Conservation (phyloP, 169 alveolate species). For the Fabrea salina region DNA sequence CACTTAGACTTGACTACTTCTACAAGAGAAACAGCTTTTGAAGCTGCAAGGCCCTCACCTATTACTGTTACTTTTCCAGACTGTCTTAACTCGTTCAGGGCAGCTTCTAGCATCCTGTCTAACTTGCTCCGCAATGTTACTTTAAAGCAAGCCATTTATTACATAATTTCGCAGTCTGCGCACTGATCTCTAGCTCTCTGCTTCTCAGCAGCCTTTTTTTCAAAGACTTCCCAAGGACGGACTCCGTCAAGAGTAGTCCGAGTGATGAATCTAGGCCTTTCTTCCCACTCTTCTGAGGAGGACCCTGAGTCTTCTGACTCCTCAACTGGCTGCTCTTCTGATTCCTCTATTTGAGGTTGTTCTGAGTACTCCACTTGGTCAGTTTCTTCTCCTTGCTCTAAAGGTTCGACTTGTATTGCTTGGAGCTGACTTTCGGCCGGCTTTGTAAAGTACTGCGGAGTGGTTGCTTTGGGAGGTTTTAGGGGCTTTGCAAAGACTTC, state of each 20-base stretch:
- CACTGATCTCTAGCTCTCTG: neutral
- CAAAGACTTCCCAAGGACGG: slow-evolving; percentile 19
- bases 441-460: too few relatives aligned
- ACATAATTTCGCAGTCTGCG: neutral
- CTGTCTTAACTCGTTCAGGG: neutral
- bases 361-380: neutral
- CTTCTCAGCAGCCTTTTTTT: slow-evolving; percentile 2
- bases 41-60: neutral
- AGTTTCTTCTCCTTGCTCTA: neutral
- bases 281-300: neutral
- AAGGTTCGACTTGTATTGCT: neutral
- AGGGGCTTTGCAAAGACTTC: too few relatives aligned
- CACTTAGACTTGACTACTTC: neutral
- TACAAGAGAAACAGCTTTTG: neutral
- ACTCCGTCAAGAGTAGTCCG: neutral
- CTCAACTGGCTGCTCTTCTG: neutral
- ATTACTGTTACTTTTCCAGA: neutral
- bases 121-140: neutral
- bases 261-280: neutral
- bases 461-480: too few relatives aligned
- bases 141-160: neutral
- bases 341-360: neutral
- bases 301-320: neutral
- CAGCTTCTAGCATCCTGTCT: neutral
- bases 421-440: neutral